Evolutionary conservation across 495 filamentous ascomycete species (phyloP).

Genomic region (Aspergillus cristatus): DNA sequence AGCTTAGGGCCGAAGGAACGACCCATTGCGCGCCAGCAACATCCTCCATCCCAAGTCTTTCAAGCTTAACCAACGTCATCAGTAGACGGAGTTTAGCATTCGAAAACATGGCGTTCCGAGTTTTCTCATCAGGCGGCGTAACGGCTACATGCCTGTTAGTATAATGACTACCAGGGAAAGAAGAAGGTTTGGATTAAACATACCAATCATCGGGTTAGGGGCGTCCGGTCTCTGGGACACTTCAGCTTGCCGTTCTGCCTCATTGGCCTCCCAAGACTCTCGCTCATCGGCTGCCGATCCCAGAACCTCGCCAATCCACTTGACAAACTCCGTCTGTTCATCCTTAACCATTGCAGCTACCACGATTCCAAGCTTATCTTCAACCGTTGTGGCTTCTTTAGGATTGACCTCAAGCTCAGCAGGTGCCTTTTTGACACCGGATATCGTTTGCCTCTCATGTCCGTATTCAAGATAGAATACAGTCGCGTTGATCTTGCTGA

Average conservation of each 20-base stretch:
- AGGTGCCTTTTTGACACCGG: slow-evolving; percentile 46
- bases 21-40: slow-evolving; percentile 72
- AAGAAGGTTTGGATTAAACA: slow-evolving; percentile 7
- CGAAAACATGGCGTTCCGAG: slow-evolving; percentile 69
- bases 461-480: slow-evolving; percentile 84
- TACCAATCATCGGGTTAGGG: slow-evolving; percentile 34
- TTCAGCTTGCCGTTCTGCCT: slow-evolving; percentile 45
- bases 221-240: slow-evolving; percentile 27
- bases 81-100: slow-evolving; percentile 86
- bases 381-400: slow-evolving; percentile 46
- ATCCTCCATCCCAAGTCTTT: slow-evolving; percentile 56
- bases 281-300: slow-evolving; percentile 61
- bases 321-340: slow-evolving; percentile 60
- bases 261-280: slow-evolving; percentile 66
- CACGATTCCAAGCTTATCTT: slow-evolving; percentile 67
- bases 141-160: slow-evolving; percentile 40
- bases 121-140: slow-evolving; percentile 56
- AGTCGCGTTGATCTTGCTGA: slow-evolving; percentile 82
- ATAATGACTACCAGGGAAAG: neutral
- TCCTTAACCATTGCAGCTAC: slow-evolving; percentile 71
- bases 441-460: slow-evolving; percentile 67
- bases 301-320: slow-evolving; percentile 71
- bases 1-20: slow-evolving; percentile 56
- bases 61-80: slow-evolving; percentile 65
- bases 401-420: slow-evolving; percentile 72